A percentile compares a stretch with the other conserved stretches of the same genome.
Evolutionary conservation across 345 rosid genomes (phyloP).

Genomic region (Brassica rapa): DNA sequence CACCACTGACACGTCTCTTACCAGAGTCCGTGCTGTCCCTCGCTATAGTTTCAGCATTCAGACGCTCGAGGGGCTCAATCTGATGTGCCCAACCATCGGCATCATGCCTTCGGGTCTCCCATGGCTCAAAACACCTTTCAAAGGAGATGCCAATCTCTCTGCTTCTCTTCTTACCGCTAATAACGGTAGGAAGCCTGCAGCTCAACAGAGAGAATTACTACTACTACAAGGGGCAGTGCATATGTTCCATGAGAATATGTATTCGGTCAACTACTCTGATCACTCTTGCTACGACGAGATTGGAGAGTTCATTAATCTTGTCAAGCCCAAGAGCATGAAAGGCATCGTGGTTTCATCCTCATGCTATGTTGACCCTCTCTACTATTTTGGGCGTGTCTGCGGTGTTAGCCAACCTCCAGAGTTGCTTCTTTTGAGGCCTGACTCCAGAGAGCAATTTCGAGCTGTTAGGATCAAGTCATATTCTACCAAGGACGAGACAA

Average conservation of each 20-base stretch:
- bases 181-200: conserved; percentile 3
- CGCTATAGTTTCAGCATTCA: conserved; percentile 71
- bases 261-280: conserved; percentile 68
- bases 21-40: conserved; percentile 88
- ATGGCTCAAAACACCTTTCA: conserved; percentile 50
- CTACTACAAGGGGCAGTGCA: conserved; percentile 34
- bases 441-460: conserved; percentile 11
- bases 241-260: conserved; percentile 52
- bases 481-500: conserved; percentile 1
- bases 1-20: conserved; percentile 67
- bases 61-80: conserved; percentile 70
- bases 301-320: conserved; percentile 61
- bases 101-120: conserved; percentile 94
- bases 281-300: conserved; percentile 76
- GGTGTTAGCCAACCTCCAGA: conserved; percentile 45
- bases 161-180: conserved; percentile 43
- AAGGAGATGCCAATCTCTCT: conserved; percentile 48
- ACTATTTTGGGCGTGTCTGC: conserved; percentile 62
- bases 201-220: not conserved
- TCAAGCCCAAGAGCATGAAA: conserved; percentile 59
- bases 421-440: conserved; percentile 27
- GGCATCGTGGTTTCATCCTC: conserved; percentile 74
- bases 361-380: conserved; percentile 62
- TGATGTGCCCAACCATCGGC: conserved; percentile 65
- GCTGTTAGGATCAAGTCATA: conserved; percentile 35